phyloP scores from a whole-genome alignment of 495 filamentous ascomycete species.

The Aspergillus diversus region DNA sequence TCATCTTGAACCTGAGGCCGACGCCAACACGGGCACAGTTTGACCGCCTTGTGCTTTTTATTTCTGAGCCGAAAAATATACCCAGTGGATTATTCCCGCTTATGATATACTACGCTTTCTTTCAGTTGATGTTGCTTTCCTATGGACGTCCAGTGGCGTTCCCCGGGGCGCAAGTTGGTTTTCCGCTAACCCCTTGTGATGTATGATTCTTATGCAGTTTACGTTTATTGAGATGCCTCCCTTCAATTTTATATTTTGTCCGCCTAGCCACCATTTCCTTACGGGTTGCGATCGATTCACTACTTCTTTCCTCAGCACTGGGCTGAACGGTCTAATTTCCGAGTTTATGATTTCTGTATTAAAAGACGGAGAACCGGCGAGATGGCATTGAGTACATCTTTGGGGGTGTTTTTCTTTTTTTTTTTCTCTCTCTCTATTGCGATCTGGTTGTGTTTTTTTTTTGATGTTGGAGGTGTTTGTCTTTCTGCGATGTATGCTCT shows the following conservation, averaged over 20 bases:
- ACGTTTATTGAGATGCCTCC: conserved; percentile 19
- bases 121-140: conserved; percentile 8
- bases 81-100: not conserved
- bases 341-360: conserved; percentile 15
- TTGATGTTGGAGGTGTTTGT: conserved; percentile 4
- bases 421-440: conserved; percentile 15
- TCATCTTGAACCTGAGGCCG: conserved; percentile 18
- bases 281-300: not conserved
- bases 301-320: not conserved
- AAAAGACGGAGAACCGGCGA: conserved; percentile 25
- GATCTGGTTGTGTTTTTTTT: conserved; percentile 2
- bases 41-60: conserved; percentile 5
- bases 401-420: conserved; percentile 8
- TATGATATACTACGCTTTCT: not conserved
- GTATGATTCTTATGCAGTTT: conserved; percentile 27
- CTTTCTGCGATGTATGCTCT: conserved; percentile 2
- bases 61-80: not conserved
- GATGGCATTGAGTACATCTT: conserved; percentile 19
- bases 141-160: conserved; percentile 20
- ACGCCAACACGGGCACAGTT: conserved; percentile 17
- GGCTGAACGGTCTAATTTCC: conserved; percentile 5
- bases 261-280: conserved; percentile 10
- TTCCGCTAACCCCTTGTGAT: conserved; percentile 18
- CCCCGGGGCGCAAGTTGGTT: conserved; percentile 1
- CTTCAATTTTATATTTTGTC: not conserved